These are phyloP conservation scores for Zygoascus bituminiphila DNA, from an alignment of 805 yeast genomes.

Conservation along the genomic window DNA sequence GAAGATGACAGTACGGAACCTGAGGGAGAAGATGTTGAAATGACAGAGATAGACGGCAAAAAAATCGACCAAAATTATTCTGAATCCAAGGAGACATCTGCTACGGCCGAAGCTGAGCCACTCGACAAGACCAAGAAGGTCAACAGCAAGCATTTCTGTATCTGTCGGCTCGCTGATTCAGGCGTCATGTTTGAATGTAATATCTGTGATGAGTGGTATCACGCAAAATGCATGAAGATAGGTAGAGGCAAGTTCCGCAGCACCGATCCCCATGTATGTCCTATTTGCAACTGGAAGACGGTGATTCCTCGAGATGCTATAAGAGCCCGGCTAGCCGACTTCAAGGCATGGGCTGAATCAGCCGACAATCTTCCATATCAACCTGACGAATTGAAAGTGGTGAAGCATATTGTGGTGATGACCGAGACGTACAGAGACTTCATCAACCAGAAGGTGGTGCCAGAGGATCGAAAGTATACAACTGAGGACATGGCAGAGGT, in stretches of 20 bases:
- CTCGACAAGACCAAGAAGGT: not conserved
- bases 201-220: constrained; percentile 86
- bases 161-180: constrained; percentile 52
- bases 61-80: constrained; percentile 54
- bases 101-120: not conserved
- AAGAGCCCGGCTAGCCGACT: constrained; percentile 31
- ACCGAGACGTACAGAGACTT: constrained; percentile 33
- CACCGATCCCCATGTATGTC: constrained; percentile 40
- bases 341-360: constrained; percentile 24
- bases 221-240: constrained; percentile 67
- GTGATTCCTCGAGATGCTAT: constrained; percentile 27
- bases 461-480: not conserved
- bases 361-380: constrained; percentile 26
- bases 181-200: constrained; percentile 90
- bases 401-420: constrained; percentile 16
- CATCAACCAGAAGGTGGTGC: not conserved
- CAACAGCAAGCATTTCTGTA: constrained; percentile 34
- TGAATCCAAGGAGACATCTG: not conserved
- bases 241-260: constrained; percentile 23
- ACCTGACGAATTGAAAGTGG: constrained; percentile 30
- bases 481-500: constrained; percentile 23
- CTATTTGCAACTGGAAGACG: constrained; percentile 41
- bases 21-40: constrained; percentile 38
- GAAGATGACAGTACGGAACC: constrained; percentile 45
- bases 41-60: constrained; percentile 1